These are phyloP conservation scores for Catunica adiposa DNA, from an alignment of 2,329 filamentous ascomycete genomes.

Conservation along the genomic window DNA sequence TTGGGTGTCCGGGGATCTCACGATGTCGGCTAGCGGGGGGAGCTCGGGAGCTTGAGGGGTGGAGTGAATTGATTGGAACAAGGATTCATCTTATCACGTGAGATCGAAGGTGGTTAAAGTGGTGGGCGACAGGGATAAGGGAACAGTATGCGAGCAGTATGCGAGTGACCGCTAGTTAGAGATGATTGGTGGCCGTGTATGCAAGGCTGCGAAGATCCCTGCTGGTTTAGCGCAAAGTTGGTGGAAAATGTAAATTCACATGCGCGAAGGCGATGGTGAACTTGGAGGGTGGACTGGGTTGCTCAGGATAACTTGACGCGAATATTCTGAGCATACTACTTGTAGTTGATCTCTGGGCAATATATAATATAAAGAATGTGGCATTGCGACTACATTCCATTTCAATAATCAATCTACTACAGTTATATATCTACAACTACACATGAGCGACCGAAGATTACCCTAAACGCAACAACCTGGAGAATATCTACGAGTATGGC, in stretches of 20 bases:
- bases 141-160: neutral
- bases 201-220: slow-evolving; percentile 1
- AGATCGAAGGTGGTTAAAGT: neutral
- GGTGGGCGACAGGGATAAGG: neutral
- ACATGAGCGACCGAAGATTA: too few species aligned
- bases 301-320: too few species aligned
- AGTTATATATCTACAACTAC: too few species aligned
- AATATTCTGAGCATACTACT: too few species aligned
- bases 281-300: too few species aligned
- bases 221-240: neutral
- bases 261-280: neutral
- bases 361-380: too few species aligned
- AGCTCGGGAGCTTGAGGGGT: neutral
- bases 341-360: too few species aligned
- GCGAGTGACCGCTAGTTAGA: too few species aligned
- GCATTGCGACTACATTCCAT: too few species aligned
- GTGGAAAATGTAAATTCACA: neutral
- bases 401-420: too few species aligned
- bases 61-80: neutral
- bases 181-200: slow-evolving; percentile 4
- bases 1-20: neutral
- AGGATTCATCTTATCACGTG: neutral
- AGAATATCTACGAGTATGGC: slow-evolving; percentile 1
- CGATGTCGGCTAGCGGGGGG: neutral
- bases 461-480: too few species aligned